Base-by-base conservation (phyloP, 2,329 filamentous ascomycete species). In the Paraphoma chrysanthemicola region DNA sequence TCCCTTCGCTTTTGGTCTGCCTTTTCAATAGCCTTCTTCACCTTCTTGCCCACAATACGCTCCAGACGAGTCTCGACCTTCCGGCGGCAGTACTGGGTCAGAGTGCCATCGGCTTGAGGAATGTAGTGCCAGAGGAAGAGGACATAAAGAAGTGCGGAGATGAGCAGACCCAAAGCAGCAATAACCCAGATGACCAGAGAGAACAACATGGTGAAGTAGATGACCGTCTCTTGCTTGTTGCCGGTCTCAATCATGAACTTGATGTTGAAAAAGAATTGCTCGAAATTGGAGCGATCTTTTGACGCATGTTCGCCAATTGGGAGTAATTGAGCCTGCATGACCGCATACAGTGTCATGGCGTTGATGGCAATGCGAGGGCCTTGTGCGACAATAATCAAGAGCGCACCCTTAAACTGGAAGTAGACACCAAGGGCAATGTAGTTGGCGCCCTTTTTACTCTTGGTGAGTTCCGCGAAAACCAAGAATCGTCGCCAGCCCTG, bases 91-190 rank as follows among this genome's bases (percentile, higher is more conserved):
- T 96, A 99, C 28, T 88, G 88, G 5, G 87, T 87, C 30, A 99
- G 83, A 7, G 90, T 89, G 6, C 92, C 92, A 70, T 97, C 93
- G 10, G 87, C 82, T 36, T 85, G 85, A 1, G 93, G 93, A 59
- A 99, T 94, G 78, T 94, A 95, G 77, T 95, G 91, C 86, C 91
- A 97, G 6, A 99, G 84, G 76, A 97, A 99, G 68, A 92, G 86
- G 38, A 97, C 77, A 77, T 96, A 98, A 57, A 96, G 88, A 1
- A 96, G 68, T 18, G 88, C 80, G 0, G 91, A 92, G 9, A 91
- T 72, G n/a, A 94, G 79, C 48, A 98, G 82, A 54, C 81, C 83
- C 51, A 98, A 73, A 6, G 90, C 85, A 0, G 90, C 90, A 66
- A 98, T 88, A 12, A 93, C 83, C 94, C 94, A 98, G 66, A 98